A percentile compares a stretch with the other conserved stretches of the same genome.
Evolutionary conservation across 495 filamentous ascomycete species (phyloP).

Genomic region (Penicillium pulvis): DNA sequence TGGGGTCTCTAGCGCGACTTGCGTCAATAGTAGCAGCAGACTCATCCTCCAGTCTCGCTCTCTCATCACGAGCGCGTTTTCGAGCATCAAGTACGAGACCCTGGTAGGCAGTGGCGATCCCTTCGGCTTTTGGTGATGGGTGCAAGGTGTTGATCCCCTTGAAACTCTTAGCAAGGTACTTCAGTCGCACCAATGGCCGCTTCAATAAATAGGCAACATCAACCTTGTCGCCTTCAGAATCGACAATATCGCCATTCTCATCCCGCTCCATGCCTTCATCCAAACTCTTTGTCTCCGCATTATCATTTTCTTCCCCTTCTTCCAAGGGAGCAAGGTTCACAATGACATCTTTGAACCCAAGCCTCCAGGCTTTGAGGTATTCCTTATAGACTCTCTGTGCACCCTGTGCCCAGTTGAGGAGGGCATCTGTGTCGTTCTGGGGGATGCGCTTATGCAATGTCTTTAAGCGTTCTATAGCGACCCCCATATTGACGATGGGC

Average conservation of each 20-base stretch:
- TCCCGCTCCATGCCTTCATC: conserved; percentile 74
- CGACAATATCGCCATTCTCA: conserved; percentile 74
- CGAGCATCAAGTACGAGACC: conserved; percentile 75
- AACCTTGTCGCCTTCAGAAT: conserved; percentile 81
- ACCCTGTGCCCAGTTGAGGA: conserved; percentile 79
- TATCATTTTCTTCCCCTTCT: conserved; percentile 46
- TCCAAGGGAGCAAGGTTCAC: conserved; percentile 83
- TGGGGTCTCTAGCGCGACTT: conserved; percentile 73
- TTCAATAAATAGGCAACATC: conserved; percentile 95
- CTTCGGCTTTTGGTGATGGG: conserved; percentile 59
- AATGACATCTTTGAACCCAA: conserved; percentile 94
- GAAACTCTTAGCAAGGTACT: conserved; percentile 82
- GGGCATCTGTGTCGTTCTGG: conserved; percentile 61
- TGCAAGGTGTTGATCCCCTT: conserved; percentile 64
- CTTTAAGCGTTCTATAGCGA: conserved; percentile 82
- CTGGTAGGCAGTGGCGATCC: conserved; percentile 61
- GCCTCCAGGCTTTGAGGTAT: conserved; percentile 87
- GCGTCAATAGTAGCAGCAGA: conserved; percentile 82
- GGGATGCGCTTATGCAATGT: conserved; percentile 78
- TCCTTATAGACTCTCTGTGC: conserved; percentile 79
- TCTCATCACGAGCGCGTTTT: conserved; percentile 79
- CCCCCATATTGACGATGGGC: conserved; percentile 93
- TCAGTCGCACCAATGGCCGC: conserved; percentile 82
- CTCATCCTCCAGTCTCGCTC: conserved; percentile 85
- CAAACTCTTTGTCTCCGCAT: conserved; percentile 56